Conservation (phyloP, 768 basidiomycete species). For the Tremella mesenterica region DNA sequence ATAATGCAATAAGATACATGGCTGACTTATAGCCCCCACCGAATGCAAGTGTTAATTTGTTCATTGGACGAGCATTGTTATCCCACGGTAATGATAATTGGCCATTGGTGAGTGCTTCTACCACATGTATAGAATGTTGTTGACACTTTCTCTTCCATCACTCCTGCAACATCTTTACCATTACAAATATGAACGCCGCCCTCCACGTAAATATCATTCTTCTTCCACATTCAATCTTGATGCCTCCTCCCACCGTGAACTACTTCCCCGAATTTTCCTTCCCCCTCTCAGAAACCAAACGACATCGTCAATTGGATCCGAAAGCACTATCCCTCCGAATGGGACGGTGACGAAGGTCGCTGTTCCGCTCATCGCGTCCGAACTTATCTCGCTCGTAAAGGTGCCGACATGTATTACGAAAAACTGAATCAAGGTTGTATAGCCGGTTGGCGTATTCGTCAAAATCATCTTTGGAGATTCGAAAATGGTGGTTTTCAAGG, state of each 20-base stretch:
- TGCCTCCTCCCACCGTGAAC: conserved; percentile 3
- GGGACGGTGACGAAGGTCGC: conserved; percentile 41
- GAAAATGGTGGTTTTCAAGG: conserved; percentile 40
- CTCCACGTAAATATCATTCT: neutral
- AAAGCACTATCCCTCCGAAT: conserved; percentile 37
- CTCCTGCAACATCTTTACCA: neutral
- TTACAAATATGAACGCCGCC: conserved; percentile 3
- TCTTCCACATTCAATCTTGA: neutral
- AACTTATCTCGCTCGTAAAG: conserved; percentile 39
- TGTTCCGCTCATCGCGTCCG: conserved; percentile 40
- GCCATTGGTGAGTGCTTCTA: conserved; percentile 31
- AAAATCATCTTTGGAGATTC: conserved; percentile 40
- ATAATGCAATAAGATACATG: neutral
- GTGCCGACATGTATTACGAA: conserved; percentile 43
- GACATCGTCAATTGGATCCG: conserved; percentile 41
- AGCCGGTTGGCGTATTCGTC: conserved; percentile 37
- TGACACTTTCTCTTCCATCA: neutral
- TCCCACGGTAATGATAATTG: conserved; percentile 40
- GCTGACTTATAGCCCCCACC: conserved; percentile 27
- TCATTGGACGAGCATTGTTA: conserved; percentile 37
- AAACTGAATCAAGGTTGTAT: conserved; percentile 38
- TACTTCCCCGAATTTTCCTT: neutral
- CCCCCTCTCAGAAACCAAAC: conserved; percentile 34
- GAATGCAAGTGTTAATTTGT: conserved; percentile 37
- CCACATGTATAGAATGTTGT: neutral